Evolutionary conservation across 257 asterid species (phyloP).

Genomic region (Anisodus tanguticus): DNA sequence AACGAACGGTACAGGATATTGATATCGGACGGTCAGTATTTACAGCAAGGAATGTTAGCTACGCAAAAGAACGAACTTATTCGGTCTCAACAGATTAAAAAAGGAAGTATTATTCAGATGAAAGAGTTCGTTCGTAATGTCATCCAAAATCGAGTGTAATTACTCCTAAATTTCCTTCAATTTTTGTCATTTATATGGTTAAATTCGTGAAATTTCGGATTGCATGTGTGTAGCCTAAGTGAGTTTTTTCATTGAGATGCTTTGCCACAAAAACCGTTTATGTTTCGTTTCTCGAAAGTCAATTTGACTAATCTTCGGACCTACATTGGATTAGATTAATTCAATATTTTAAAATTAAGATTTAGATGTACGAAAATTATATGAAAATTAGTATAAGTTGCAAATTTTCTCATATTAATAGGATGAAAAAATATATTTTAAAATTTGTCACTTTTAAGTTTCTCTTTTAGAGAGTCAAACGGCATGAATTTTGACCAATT

Average conservation of each 20-base stretch:
- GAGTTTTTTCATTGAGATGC: neutral
- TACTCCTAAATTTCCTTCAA: neutral
- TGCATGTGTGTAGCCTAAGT: neutral
- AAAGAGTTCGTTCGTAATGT: slow-evolving; percentile 65
- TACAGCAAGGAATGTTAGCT: slow-evolving; percentile 86
- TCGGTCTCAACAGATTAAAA: slow-evolving; percentile 50
- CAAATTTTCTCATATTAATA: too few species aligned
- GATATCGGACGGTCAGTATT: slow-evolving; percentile 67
- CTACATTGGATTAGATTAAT: too few species aligned
- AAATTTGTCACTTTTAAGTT: too few species aligned
- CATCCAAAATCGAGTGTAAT: slow-evolving; percentile 69
- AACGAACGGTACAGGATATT: slow-evolving; percentile 65
- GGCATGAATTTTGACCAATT: too few species aligned
- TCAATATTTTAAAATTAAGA: too few species aligned
- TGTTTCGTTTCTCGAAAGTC: too few species aligned
- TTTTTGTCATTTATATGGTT: too few species aligned
- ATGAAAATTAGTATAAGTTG: too few species aligned
- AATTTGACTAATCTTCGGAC: too few species aligned
- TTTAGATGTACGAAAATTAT: too few species aligned
- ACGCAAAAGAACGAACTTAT: slow-evolving; percentile 78
- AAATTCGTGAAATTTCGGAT: neutral
- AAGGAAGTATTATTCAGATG: slow-evolving; percentile 71
- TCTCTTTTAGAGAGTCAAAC: too few species aligned
- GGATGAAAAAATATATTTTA: too few species aligned
- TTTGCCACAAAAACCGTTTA: neutral